A percentile compares a stretch with the other conserved stretches of the same genome.
These are phyloP conservation scores for Castanopsis chinensis DNA, from an alignment of 306 rosid genomes.

Conservation along the genomic window DNA sequence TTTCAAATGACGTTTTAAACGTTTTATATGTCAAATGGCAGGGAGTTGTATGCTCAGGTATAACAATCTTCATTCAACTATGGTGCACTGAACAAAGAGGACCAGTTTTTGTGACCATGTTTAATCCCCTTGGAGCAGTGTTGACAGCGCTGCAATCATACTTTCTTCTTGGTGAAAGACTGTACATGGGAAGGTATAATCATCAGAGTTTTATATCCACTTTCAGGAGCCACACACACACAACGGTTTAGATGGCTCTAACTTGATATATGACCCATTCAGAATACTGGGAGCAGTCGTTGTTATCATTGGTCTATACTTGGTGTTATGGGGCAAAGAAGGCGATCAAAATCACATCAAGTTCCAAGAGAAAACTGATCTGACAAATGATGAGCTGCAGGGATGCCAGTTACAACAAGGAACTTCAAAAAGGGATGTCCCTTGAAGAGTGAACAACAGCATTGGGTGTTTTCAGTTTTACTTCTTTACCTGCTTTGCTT, in stretches of 20 bases:
- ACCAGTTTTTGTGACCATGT: slow-evolving; percentile 41
- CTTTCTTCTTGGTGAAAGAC: slow-evolving; percentile 36
- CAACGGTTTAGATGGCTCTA: background rate
- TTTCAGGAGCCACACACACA: background rate
- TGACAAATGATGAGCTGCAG: slow-evolving; percentile 11
- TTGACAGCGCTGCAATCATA: slow-evolving; percentile 35
- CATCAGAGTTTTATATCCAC: background rate
- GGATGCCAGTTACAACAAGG: slow-evolving; percentile 16
- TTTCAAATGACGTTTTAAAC: background rate
- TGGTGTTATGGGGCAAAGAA: slow-evolving; percentile 49
- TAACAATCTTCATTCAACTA: slow-evolving; percentile 29
- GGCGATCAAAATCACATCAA: slow-evolving; percentile 20
- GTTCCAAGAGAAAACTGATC: slow-evolving; percentile 10
- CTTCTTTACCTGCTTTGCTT: too few relatives aligned
- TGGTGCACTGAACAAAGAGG: slow-evolving; percentile 36
- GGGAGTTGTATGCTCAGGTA: slow-evolving; percentile 32
- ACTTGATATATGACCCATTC: slow-evolving; percentile 14
- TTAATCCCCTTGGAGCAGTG: slow-evolving; percentile 32
- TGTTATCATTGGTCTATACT: slow-evolving; percentile 37
- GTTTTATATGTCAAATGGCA: slow-evolving; percentile 5
- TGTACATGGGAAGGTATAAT: slow-evolving; percentile 39
- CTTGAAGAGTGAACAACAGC: background rate
- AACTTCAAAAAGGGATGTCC: slow-evolving; percentile 17
- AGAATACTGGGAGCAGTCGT: slow-evolving; percentile 43
- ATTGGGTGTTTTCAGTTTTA: too few relatives aligned